These are phyloP conservation scores for Penicillium odoratum DNA, from an alignment of 495 filamentous ascomycete species.

Conservation along the genomic window DNA sequence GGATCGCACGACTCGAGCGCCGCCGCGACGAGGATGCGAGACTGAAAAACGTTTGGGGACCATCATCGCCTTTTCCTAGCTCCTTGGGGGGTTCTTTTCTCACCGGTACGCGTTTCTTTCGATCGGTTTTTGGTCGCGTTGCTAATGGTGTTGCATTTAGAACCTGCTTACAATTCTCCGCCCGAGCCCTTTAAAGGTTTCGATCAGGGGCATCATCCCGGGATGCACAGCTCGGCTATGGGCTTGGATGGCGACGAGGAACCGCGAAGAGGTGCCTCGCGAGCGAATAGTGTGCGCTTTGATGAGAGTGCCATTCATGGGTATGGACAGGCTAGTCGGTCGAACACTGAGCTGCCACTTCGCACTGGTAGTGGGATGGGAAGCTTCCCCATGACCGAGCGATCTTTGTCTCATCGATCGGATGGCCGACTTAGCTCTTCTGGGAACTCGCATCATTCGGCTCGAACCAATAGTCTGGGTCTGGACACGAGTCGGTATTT, in stretches of 20 bases:
- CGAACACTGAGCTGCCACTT: slow-evolving; percentile 74
- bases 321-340: slow-evolving; percentile 76
- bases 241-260: slow-evolving; percentile 88
- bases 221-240: slow-evolving; percentile 63
- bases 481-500: slow-evolving; percentile 70
- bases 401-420: slow-evolving; percentile 89
- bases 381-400: slow-evolving; percentile 81
- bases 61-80: slow-evolving; percentile 75
- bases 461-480: slow-evolving; percentile 79
- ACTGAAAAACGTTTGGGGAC: slow-evolving; percentile 82
- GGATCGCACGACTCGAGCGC: slow-evolving; percentile 75
- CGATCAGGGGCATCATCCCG: slow-evolving; percentile 72
- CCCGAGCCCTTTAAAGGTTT: slow-evolving; percentile 81
- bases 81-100: slow-evolving; percentile 66
- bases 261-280: slow-evolving; percentile 84
- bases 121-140: background rate
- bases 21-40: slow-evolving; percentile 79
- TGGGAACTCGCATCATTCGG: slow-evolving; percentile 78
- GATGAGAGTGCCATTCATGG: slow-evolving; percentile 94
- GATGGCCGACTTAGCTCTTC: slow-evolving; percentile 94
- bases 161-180: slow-evolving; percentile 68
- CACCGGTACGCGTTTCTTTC: slow-evolving; percentile 58
- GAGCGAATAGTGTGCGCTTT: slow-evolving; percentile 98
- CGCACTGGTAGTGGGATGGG: slow-evolving; percentile 81
- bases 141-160: slow-evolving; percentile 41